phyloP scores from a whole-genome alignment of 2,329 filamentous ascomycete species.

The Cordyceps militaris region DNA sequence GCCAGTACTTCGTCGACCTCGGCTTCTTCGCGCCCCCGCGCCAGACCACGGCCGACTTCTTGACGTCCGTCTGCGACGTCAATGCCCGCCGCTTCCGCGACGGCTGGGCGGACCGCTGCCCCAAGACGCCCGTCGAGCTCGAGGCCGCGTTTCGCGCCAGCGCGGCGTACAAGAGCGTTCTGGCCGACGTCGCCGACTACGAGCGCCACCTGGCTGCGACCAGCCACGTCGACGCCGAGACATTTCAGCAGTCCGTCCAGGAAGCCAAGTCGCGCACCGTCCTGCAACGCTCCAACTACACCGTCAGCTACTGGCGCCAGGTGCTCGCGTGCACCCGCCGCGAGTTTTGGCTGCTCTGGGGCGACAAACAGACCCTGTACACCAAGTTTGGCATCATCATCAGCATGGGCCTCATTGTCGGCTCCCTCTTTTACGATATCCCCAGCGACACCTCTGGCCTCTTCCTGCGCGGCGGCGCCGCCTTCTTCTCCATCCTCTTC shows the following conservation, averaged over 20 bases:
- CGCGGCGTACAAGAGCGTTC: constrained; percentile 49
- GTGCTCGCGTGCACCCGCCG: constrained; percentile 61
- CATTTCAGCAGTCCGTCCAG: constrained; percentile 60
- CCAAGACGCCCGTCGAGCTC: constrained; percentile 62
- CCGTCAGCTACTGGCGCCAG: constrained; percentile 66
- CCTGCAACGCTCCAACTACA: constrained; percentile 63
- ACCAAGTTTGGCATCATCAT: constrained; percentile 77
- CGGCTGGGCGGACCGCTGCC: constrained; percentile 56
- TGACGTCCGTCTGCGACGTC: constrained; percentile 71
- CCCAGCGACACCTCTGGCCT: constrained; percentile 52
- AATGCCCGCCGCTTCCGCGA: constrained; percentile 60
- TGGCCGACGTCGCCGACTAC: constrained; percentile 49
- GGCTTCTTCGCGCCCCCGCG: constrained; percentile 66
- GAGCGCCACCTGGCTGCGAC: constrained; percentile 40
- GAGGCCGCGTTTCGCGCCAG: constrained; percentile 58
- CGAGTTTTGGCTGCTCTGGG: constrained; percentile 71
- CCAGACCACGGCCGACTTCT: constrained; percentile 67
- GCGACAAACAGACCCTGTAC: constrained; percentile 66
- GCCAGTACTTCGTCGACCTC: constrained; percentile 61
- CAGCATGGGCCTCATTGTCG: constrained; percentile 65
- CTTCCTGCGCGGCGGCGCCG: constrained; percentile 43
- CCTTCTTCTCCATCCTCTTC: constrained; percentile 46
- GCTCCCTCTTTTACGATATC: constrained; percentile 70
- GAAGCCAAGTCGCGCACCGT: constrained; percentile 65
- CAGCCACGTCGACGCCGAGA: constrained; percentile 51